Evolutionary conservation across 192 early-diverging fungal species (phyloP), one percentile per base, ranked within the genome.

Genomic region (Anaeromyces robustus): DNA sequence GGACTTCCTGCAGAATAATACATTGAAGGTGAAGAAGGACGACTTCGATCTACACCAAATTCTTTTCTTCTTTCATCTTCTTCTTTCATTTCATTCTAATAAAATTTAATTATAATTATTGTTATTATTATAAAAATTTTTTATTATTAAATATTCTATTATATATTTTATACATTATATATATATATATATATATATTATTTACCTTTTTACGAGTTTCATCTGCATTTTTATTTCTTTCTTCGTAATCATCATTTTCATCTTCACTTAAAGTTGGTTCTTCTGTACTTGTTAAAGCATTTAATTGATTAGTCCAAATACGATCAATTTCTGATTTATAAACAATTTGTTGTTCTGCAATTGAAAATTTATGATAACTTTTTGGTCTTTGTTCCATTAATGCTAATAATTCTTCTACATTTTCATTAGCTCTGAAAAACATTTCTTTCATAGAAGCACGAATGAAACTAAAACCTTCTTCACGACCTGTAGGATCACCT

Each of bases 381-480:
- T 95, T 95, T 22, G 94, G 94, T 29, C 91, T 82, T 12, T 90
- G 87, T 81, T 94, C 92, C 68, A 95, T 94, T 85, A 94, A 91
- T n/a, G 93, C 94, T 84, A 92, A 84, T 85, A 93, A 92, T 77
- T 95, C 94, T 80, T 94, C 92, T 17, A 92, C 90, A 31, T 91
- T 92, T 84, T 96, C 95, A 29, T 95, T 94, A 17, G 92, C 89
- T 29, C 94, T 87, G 82, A 97, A 87, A 81, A 98, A 97, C 79
- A 97, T 97, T 81, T 98, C 97, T 86, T 97, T 98, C 96, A 98
- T 98, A 19, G 94, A 94, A 29, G 94, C 94, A 30, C 96, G 92
- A 81, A 99, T 95, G 85, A 97, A 99, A 88, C 96, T 98, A 82
- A 99, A 98, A 14, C 96, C 97, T 82, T 98, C 96, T 77, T 95